Conservation (phyloP, 495 filamentous ascomycete genomes). For the Hypoxylon crocopeplum region DNA sequence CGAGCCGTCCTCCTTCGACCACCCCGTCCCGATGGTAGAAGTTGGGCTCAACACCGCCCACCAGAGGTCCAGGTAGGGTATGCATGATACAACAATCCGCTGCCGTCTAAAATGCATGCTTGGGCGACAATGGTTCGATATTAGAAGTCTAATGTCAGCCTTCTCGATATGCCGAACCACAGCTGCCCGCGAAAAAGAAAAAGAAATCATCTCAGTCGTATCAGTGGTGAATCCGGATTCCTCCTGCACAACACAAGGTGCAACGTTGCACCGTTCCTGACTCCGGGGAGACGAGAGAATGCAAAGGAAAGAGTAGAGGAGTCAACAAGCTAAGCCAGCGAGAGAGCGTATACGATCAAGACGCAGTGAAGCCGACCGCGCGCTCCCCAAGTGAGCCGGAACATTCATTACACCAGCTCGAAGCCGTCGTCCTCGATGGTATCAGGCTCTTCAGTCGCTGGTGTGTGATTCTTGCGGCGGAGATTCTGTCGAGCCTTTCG, state of each 20-base stretch:
- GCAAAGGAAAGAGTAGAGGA: not conserved
- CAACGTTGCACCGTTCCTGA: not conserved
- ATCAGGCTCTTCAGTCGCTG: constrained; percentile 9
- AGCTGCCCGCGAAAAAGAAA: not conserved
- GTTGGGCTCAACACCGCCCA: constrained; percentile 36
- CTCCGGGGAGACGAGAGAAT: not conserved
- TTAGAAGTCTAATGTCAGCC: constrained; percentile 31
- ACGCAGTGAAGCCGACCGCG: constrained; percentile 1
- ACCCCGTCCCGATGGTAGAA: constrained; percentile 16
- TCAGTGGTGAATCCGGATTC: constrained; percentile 10
- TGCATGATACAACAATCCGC: constrained; percentile 18
- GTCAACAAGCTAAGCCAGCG: not conserved
- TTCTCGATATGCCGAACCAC: constrained; percentile 2
- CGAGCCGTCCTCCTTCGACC: constrained; percentile 38
- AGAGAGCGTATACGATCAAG: constrained; percentile 1
- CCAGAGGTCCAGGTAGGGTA: constrained; percentile 25
- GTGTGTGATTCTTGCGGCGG: constrained; percentile 35
- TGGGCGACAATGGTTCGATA: constrained; percentile 12
- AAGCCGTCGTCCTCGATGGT: constrained; percentile 54
- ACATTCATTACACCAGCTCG: constrained; percentile 47
- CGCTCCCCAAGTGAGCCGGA: not conserved
- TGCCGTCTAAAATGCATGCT: constrained; percentile 20
- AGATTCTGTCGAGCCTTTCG: constrained; percentile 49
- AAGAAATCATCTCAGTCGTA: constrained; percentile 25
- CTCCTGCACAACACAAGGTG: not conserved